Conservation (phyloP, 768 basidiomycete genomes). For the Pulveroboletus sp. region DNA sequence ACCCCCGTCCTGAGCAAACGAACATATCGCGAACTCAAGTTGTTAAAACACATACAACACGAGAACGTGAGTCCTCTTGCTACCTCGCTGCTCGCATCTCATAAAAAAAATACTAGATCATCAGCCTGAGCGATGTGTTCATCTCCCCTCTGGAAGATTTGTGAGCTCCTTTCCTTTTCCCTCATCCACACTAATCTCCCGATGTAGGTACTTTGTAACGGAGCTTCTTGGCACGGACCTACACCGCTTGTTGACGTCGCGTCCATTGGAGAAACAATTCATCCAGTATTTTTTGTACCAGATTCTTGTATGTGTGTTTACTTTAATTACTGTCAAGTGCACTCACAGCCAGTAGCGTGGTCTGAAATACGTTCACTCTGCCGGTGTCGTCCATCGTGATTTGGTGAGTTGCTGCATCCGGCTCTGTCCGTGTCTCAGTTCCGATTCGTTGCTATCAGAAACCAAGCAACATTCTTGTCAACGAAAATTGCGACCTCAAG, state of each 20-base stretch:
- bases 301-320: conserved; percentile 65
- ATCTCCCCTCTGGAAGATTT: conserved; percentile 99
- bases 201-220: conserved; percentile 90
- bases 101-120: conserved; percentile 58
- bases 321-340: not conserved
- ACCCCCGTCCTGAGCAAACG: conserved; percentile 97
- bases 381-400: conserved; percentile 97
- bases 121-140: conserved; percentile 97
- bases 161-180: conserved; percentile 41
- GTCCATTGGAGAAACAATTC: conserved; percentile 98
- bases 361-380: conserved; percentile 98
- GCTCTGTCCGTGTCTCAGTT: not conserved
- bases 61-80: conserved; percentile 69
- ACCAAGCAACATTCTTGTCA: conserved; percentile 99
- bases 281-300: conserved; percentile 99
- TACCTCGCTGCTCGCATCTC: not conserved
- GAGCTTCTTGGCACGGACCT: conserved; percentile 97
- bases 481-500: conserved; percentile 99
- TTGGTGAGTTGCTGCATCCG: conserved; percentile 47
- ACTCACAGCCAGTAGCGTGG: conserved; percentile 60
- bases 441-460: conserved; percentile 47
- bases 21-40: conserved; percentile 96
- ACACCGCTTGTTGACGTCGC: conserved; percentile 91
- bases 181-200: not conserved
- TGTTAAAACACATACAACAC: conserved; percentile 97